Evolutionary conservation across 2,329 filamentous ascomycete genomes (phyloP), one percentile per base, ranked within the genome.

Genomic region (Teratosphaeria nubilosa): DNA sequence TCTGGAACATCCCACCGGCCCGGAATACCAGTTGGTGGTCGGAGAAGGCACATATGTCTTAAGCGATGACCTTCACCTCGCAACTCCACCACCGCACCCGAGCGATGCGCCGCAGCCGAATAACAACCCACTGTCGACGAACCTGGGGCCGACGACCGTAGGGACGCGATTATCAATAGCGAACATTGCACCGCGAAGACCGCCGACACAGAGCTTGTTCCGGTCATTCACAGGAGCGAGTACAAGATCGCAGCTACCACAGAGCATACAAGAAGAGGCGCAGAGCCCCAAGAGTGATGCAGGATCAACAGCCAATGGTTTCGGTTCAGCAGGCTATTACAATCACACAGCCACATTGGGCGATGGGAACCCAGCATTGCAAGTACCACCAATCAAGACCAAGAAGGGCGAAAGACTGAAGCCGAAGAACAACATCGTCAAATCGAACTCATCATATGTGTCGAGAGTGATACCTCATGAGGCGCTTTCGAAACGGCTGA

Each of bases 371-470:
- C 81, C 86, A 6, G 81, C 89, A 27, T 78, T 97, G 31, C 71
- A 83, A 2, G 80, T 81, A 55, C 78, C 80, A 31, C 90, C 90
- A 68, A 89, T 91, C 68, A 67, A 70, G 60, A 81, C 83, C 48
- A 85, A 83, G 63, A 78, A 80, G 62, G 70, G 78, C 25, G 96
- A 96, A 78, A 82, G 85, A 71, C 84, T 86, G 69, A 99, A 99
- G 73, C 94, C 94, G 2, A 99, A 97, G 80, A 97, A 92, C 75
- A 97, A 95, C 73, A 94, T 99, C 73, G 86, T 92, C 56, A 99
- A 99, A 79, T 97, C 91, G 76, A 97, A 96, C 73, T 99, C 94
- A 10, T 96, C 92, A 0, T 99, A 96, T 70, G 94, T 99, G 31
- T 96, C 92, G n/a, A 80, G 94, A 57, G 92, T 96, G 32, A 96